These are phyloP conservation scores for Salvia rosmarinus DNA, from an alignment of 257 asterid genomes.

Conservation along the genomic window DNA sequence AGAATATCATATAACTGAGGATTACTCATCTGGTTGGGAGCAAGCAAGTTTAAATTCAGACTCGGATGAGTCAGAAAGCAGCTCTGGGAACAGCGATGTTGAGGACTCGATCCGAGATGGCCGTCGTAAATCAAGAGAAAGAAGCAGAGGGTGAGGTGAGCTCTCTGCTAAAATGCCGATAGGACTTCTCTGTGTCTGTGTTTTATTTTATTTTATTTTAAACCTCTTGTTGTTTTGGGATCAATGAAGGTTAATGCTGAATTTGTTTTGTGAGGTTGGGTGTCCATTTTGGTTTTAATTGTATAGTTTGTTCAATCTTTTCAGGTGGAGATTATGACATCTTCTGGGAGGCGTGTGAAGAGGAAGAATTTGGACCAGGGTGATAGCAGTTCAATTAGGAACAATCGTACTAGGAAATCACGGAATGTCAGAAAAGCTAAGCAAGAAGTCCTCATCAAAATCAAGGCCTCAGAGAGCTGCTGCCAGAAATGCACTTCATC, in stretches of 20 bases:
- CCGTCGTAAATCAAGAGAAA: conserved; percentile 82
- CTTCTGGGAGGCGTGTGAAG: conserved; percentile 95
- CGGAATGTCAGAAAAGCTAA: conserved; percentile 58
- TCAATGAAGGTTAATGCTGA: background rate
- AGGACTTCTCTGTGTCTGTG: conserved; percentile 4
- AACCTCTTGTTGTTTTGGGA: background rate
- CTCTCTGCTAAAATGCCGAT: conserved; percentile 22
- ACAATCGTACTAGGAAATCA: conserved; percentile 56
- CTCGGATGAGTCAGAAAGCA: conserved; percentile 63
- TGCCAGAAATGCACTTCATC: conserved; percentile 93
- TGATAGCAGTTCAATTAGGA: conserved; percentile 53
- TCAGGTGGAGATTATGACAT: conserved; percentile 82
- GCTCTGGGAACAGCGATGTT: conserved; percentile 64
- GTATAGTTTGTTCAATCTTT: conserved; percentile 25
- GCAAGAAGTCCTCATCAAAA: conserved; percentile 62
- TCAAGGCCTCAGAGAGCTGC: conserved; percentile 98
- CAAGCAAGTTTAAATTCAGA: conserved; percentile 59
- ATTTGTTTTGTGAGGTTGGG: background rate
- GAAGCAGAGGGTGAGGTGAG: conserved; percentile 70
- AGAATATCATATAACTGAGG: conserved; percentile 87
- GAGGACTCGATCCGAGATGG: conserved; percentile 58
- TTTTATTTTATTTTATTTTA: background rate
- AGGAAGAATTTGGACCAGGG: conserved; percentile 75
- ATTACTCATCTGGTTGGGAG: conserved; percentile 83
- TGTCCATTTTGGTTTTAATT: conserved; percentile 5